These are phyloP conservation scores for Nannizziopsis barbatae DNA, from an alignment of 2,329 filamentous ascomycete species.

Conservation along the genomic window DNA sequence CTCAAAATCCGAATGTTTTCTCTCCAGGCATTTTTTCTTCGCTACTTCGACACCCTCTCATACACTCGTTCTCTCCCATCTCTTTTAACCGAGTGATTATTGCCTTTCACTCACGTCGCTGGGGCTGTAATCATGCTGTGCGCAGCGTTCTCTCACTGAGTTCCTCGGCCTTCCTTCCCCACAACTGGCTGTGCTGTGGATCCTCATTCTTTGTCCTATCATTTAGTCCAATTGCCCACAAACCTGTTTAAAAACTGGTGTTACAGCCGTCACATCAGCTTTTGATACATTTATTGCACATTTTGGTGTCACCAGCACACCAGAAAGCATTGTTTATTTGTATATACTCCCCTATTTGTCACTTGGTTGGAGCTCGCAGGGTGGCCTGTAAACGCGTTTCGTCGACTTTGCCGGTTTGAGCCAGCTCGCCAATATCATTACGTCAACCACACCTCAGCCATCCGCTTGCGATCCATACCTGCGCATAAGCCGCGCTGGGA, in stretches of 20 bases:
- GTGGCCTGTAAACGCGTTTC: neutral
- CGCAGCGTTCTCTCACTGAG: too few species aligned
- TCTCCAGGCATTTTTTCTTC: too few species aligned
- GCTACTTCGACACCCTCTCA: too few species aligned
- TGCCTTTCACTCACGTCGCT: too few species aligned
- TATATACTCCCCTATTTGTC: neutral
- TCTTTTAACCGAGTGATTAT: too few species aligned
- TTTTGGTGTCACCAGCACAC: neutral
- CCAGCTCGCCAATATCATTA: conserved; percentile 3
- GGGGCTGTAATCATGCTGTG: too few species aligned
- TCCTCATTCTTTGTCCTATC: neutral
- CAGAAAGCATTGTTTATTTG: neutral
- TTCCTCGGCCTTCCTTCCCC: too few species aligned
- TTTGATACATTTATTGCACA: neutral
- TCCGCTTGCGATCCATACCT: neutral
- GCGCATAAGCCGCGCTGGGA: neutral
- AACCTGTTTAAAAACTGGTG: neutral
- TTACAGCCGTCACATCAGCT: neutral
- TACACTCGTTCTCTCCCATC: too few species aligned
- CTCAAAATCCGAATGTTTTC: neutral
- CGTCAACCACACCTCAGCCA: conserved; percentile 6
- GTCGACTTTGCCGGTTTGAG: conserved; percentile 1
- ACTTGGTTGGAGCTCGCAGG: neutral
- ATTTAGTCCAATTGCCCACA: neutral
- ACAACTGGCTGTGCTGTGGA: too few species aligned